Conservation (phyloP, 768 basidiomycete species). For the Kwoniella europaea region DNA sequence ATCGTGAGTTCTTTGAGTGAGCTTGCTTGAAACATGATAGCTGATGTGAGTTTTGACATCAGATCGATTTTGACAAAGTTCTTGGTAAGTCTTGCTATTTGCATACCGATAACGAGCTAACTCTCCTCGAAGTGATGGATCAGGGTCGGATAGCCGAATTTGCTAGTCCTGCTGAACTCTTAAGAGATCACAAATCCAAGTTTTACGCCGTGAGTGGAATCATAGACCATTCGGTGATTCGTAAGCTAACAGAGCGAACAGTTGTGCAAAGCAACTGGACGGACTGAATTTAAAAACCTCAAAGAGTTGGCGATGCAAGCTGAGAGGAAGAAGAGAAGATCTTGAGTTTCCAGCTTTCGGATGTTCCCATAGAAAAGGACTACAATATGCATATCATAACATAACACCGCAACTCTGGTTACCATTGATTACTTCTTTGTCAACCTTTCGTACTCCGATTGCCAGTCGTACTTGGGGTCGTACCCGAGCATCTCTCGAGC, state of each 20-base stretch:
- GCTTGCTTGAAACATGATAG: not conserved
- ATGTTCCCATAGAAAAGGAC: not conserved
- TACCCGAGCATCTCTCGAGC: slow-evolving; percentile 53
- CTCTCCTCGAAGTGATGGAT: slow-evolving; percentile 61
- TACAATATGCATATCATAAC: not conserved
- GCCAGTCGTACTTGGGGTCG: slow-evolving; percentile 53
- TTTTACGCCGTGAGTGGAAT: slow-evolving; percentile 48
- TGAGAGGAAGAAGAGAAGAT: slow-evolving; percentile 32
- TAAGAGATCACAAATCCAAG: slow-evolving; percentile 51
- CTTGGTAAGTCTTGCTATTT: slow-evolving; percentile 10
- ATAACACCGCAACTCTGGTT: not conserved
- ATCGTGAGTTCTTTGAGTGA: slow-evolving; percentile 62
- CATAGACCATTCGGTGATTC: too few species aligned
- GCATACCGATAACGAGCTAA: slow-evolving; percentile 8
- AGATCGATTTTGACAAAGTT: slow-evolving; percentile 76
- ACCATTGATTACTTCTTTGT: slow-evolving; percentile 10
- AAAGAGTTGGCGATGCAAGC: slow-evolving; percentile 49
- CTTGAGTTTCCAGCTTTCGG: not conserved
- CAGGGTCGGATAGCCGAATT: slow-evolving; percentile 79
- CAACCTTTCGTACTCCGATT: slow-evolving; percentile 39
- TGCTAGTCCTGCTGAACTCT: slow-evolving; percentile 57
- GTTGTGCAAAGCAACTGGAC: slow-evolving; percentile 56
- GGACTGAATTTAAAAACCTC: slow-evolving; percentile 54
- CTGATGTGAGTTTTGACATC: slow-evolving; percentile 9
- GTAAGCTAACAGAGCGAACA: slow-evolving; percentile 6